These are phyloP conservation scores for Rhododendron molle DNA, from an alignment of 148 eudicot genomes.

Conservation along the genomic window DNA sequence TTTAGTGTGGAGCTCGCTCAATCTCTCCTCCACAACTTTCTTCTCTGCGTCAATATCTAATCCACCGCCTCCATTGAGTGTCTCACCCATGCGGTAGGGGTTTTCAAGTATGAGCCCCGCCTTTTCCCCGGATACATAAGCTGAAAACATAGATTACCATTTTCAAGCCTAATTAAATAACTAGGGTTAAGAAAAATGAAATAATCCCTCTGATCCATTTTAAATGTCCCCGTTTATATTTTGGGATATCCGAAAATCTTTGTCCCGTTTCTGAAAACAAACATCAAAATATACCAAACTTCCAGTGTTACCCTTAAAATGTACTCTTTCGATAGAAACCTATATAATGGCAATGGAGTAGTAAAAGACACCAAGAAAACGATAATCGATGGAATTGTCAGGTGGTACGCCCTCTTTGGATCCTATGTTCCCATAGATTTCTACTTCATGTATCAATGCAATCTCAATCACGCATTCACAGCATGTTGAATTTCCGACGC, in stretches of 20 bases:
- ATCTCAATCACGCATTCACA: no score
- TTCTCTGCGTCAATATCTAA: conserved; percentile 37
- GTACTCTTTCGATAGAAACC: no score
- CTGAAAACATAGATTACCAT: conserved; percentile 14
- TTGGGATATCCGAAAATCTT: not conserved
- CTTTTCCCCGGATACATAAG: conserved; percentile 52
- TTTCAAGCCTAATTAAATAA: not conserved
- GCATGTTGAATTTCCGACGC: no score
- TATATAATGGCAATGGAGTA: no score
- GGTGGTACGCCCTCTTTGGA: no score
- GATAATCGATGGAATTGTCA: no score
- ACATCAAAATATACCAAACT: not conserved
- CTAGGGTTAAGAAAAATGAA: not conserved
- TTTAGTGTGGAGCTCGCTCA: conserved; percentile 28
- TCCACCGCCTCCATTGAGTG: conserved; percentile 36
- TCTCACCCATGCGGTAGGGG: conserved; percentile 30
- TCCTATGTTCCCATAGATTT: no score
- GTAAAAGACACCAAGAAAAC: no score
- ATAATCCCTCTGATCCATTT: not conserved
- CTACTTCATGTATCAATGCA: no score
- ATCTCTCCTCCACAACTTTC: conserved; percentile 33
- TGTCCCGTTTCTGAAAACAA: not conserved
- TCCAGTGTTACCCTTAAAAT: not conserved
- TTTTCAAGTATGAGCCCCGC: conserved; percentile 38
- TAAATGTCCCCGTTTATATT: not conserved